Evolutionary conservation across 202 grass and related monocot genomes (phyloP), one percentile per base, ranked within the genome.

Genomic region (Carex sylvatica): DNA sequence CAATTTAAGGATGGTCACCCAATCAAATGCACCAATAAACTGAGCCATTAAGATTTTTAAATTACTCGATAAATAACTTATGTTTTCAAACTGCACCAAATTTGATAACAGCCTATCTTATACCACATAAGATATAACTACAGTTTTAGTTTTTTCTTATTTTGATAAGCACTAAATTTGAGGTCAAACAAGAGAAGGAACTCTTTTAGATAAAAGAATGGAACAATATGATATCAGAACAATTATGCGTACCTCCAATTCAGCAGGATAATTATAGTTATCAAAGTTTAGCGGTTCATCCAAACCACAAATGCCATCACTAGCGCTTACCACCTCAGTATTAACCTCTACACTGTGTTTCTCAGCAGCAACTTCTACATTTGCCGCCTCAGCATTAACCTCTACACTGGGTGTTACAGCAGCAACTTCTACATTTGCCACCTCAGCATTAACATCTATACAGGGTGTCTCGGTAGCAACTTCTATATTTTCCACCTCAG

Each of bases 171-270:
- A 10, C 35, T 18, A n/a, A n/a, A 18, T 26, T 30, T 0, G 22
- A 33, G 16, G 19, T 49, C 22, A 52, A 54, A 59, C 55, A 59
- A 59, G n/a, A 49, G 46, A 3, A 49, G 46, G 46, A 13, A 49
- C 9, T 46, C 42, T 46, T 46, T 2, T 10, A 46, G 42, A 46
- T 46, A 46, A 55, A 55, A 67, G 16, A 82, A 54, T 59, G 26
- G 30, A 61, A 11, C 1, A 20, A 19, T 6, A 26, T 66, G 11
- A 31, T 82, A 59, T 36, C 33, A 76, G 23, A 13, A 61, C 38
- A 19, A 84, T 10, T 0, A 18, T 49, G 30, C 74, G 22, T 89
- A 93, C 96, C 89, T 96, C 93, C 67, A 99, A 88, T 77, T 89
- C 88, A 87, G 68, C 60, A 40, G 91, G 82, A 65, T 93, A 91